Evolutionary conservation across 208 protist species (phyloP).

Genomic region (Leishmania turanica): DNA sequence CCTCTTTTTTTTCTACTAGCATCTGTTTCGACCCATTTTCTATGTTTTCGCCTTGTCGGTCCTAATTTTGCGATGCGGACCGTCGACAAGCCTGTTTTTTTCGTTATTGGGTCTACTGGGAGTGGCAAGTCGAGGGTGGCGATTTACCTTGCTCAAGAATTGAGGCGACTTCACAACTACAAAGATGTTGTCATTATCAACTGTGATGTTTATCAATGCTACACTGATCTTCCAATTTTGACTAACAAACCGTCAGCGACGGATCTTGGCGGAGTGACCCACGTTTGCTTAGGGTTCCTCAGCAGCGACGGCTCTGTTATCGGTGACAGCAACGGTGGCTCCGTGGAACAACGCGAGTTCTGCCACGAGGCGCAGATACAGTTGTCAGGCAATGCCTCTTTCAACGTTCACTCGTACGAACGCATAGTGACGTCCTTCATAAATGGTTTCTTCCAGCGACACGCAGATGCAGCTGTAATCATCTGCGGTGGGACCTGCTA

Average conservation of each 20-base stretch:
- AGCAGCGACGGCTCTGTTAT: constrained; percentile 33
- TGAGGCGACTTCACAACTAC: constrained; percentile 39
- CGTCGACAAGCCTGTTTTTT: constrained; percentile 56
- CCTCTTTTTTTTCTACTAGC: constrained; percentile 1
- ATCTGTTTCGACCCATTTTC: background rate
- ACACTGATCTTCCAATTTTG: constrained; percentile 76
- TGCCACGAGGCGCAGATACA: background rate
- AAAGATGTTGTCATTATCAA: constrained; percentile 80
- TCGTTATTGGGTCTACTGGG: constrained; percentile 87
- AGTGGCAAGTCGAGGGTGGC: constrained; percentile 83
- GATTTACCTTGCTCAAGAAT: constrained; percentile 62
- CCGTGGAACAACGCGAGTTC: constrained; percentile 1
- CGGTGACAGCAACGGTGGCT: constrained; percentile 13
- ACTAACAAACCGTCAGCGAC: constrained; percentile 83
- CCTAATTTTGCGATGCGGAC: constrained; percentile 7
- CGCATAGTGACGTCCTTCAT: constrained; percentile 54
- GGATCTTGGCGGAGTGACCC: constrained; percentile 64
- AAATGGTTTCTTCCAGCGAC: constrained; percentile 39
- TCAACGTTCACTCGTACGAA: constrained; percentile 65
- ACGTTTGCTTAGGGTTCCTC: constrained; percentile 83
- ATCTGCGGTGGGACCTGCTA: constrained; percentile 87
- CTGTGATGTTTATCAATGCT: constrained; percentile 92
- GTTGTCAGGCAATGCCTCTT: constrained; percentile 10
- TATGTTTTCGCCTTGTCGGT: constrained; percentile 2
- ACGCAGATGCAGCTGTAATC: constrained; percentile 55